These are phyloP conservation scores for Iris pallida DNA, from an alignment of 116 monocot genomes.

Conservation along the genomic window DNA sequence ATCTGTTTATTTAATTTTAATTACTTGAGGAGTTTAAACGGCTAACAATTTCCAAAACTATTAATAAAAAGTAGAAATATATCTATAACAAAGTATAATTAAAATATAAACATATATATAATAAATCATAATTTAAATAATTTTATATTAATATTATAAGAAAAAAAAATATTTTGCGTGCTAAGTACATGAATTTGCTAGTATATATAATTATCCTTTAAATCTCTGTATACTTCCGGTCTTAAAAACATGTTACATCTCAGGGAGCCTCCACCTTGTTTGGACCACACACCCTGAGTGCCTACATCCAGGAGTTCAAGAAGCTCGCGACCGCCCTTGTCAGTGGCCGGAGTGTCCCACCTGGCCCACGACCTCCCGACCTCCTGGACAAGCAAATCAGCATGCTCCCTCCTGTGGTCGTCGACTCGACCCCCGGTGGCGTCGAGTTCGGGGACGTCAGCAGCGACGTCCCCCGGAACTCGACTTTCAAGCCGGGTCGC, in stretches of 20 bases:
- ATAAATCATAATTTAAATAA: too few species aligned
- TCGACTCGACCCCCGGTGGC: slow-evolving; percentile 41
- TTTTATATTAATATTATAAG: too few species aligned
- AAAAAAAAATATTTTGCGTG: too few species aligned
- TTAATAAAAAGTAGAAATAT: too few species aligned
- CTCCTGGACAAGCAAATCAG: slow-evolving; percentile 52
- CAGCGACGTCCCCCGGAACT: slow-evolving; percentile 40
- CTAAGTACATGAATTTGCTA: too few species aligned
- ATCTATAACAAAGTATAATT: too few species aligned
- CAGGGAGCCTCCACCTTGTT: slow-evolving; percentile 73
- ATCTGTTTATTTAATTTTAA: too few species aligned
- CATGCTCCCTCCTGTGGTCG: slow-evolving; percentile 35
- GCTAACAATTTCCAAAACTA: too few species aligned
- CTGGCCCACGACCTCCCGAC: slow-evolving; percentile 45
- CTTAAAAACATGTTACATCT: neutral
- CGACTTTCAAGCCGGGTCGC: slow-evolving; percentile 41
- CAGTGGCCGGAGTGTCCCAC: slow-evolving; percentile 14
- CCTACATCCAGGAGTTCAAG: slow-evolving; percentile 65
- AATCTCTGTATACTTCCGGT: too few species aligned
- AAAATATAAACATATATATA: too few species aligned
- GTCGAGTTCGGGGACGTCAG: slow-evolving; percentile 46
- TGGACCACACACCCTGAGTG: slow-evolving; percentile 61
- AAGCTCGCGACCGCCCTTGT: slow-evolving; percentile 42
- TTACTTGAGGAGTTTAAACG: too few species aligned
- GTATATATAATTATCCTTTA: too few species aligned